Evolutionary conservation across 2,329 filamentous ascomycete species (phyloP).

Genomic region (Aspergillus hortae): DNA sequence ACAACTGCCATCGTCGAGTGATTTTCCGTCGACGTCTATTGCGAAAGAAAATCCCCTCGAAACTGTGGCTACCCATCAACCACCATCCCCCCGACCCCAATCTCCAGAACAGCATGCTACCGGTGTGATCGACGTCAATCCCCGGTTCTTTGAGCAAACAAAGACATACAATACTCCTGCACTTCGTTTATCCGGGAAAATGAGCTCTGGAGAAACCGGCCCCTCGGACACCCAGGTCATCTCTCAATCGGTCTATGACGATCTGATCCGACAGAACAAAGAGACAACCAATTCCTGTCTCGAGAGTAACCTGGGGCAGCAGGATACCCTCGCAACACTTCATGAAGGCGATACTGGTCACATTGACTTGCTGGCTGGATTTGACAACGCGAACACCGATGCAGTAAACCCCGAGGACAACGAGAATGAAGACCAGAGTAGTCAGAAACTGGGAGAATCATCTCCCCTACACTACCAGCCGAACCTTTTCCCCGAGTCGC

Average conservation of each 20-base stretch:
- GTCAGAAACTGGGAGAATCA: slow-evolving; percentile 31
- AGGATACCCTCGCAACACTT: slow-evolving; percentile 36
- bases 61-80: slow-evolving; percentile 8
- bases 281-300: slow-evolving; percentile 23
- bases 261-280: slow-evolving; percentile 35
- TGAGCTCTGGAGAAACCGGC: slow-evolving; percentile 32
- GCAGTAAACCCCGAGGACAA: slow-evolving; percentile 36
- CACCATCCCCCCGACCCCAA: slow-evolving; percentile 1
- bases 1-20: slow-evolving; percentile 6
- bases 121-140: slow-evolving; percentile 11
- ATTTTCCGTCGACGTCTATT: slow-evolving; percentile 2
- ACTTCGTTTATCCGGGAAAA: slow-evolving; percentile 22
- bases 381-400: slow-evolving; percentile 26
- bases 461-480: slow-evolving; percentile 37
- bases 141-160: slow-evolving; percentile 12
- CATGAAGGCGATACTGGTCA: slow-evolving; percentile 43
- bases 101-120: slow-evolving; percentile 18
- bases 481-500: slow-evolving; percentile 45
- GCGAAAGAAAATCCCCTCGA: slow-evolving; percentile 9
- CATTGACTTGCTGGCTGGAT: slow-evolving; percentile 40
- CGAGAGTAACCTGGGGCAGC: slow-evolving; percentile 24
- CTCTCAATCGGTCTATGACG: slow-evolving; percentile 44
- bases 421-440: slow-evolving; percentile 45
- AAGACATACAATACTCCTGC: slow-evolving; percentile 13
- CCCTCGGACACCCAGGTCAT: slow-evolving; percentile 44